Conservation (phyloP, 139 green algal species). For the Eudorina sp. region DNA sequence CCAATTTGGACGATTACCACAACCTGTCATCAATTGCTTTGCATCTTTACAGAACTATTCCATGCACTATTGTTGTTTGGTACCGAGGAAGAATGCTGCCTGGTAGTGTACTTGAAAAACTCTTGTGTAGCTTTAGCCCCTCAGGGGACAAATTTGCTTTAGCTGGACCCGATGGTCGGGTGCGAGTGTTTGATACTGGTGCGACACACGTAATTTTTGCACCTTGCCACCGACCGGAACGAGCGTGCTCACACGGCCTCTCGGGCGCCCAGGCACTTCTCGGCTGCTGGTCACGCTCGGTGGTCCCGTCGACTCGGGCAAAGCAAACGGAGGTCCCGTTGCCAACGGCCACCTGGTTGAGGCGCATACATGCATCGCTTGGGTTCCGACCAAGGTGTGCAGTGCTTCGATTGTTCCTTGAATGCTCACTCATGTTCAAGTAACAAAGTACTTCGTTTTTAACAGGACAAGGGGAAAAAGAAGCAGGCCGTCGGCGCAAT, state of each 20-base stretch:
- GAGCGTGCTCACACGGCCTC: neutral
- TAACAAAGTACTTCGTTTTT: neutral
- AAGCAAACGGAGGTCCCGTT: constrained; percentile 35
- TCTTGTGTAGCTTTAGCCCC: constrained; percentile 31
- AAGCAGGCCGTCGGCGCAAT: constrained; percentile 19
- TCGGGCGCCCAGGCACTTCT: constrained; percentile 36
- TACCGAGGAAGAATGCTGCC: constrained; percentile 32
- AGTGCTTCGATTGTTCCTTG: no score
- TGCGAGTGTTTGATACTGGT: constrained; percentile 53
- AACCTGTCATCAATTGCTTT: no score
- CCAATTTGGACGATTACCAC: no score
- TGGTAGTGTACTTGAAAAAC: neutral
- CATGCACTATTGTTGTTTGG: neutral
- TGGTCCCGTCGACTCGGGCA: neutral
- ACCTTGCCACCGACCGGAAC: no score
- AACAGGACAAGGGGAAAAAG: constrained; percentile 47
- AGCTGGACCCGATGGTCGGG: constrained; percentile 46
- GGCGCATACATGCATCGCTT: constrained; percentile 53
- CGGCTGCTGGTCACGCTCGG: constrained; percentile 43
- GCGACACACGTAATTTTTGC: no score
- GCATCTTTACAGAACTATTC: no score
- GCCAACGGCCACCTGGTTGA: constrained; percentile 54
- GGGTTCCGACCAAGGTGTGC: constrained; percentile 45
- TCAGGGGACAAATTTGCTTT: constrained; percentile 51
- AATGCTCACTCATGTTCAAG: no score